Percentiles rank a stretch among this genome's conserved stretches.
Evolutionary conservation across 2,329 filamentous ascomycete genomes (phyloP).

Genomic region (Sporothrix variecibatus): DNA sequence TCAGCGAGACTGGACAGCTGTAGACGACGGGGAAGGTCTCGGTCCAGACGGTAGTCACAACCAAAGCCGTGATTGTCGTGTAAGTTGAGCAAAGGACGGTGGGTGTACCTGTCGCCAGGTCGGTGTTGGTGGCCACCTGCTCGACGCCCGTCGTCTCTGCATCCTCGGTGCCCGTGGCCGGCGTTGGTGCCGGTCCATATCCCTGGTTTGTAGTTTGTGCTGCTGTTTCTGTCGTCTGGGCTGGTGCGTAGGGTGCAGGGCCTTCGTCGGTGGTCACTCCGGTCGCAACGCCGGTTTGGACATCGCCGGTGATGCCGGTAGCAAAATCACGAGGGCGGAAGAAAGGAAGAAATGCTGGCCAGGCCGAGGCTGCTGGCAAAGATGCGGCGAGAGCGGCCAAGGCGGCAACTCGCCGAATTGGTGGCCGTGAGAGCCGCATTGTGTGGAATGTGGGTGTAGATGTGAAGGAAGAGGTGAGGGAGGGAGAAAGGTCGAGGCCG

Average conservation of each 20-base stretch:
- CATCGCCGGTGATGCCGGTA: neutral
- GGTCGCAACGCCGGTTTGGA: neutral
- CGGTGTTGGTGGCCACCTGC: neutral
- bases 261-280: neutral
- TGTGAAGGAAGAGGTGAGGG: neutral
- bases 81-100: neutral
- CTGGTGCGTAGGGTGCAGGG: neutral
- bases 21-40: neutral
- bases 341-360: neutral
- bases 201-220: neutral
- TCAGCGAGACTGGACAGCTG: neutral
- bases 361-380: neutral
- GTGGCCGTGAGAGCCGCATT: constrained; percentile 17
- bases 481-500: neutral
- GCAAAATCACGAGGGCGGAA: neutral
- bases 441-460: neutral
- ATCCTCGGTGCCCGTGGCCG: neutral
- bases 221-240: neutral
- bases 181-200: neutral
- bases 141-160: neutral
- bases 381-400: neutral
- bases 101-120: neutral
- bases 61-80: neutral
- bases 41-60: neutral
- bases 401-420: neutral